phyloP scores from a whole-genome alignment of 257 asterid species.

The Nicotiana tomentosiformis region DNA sequence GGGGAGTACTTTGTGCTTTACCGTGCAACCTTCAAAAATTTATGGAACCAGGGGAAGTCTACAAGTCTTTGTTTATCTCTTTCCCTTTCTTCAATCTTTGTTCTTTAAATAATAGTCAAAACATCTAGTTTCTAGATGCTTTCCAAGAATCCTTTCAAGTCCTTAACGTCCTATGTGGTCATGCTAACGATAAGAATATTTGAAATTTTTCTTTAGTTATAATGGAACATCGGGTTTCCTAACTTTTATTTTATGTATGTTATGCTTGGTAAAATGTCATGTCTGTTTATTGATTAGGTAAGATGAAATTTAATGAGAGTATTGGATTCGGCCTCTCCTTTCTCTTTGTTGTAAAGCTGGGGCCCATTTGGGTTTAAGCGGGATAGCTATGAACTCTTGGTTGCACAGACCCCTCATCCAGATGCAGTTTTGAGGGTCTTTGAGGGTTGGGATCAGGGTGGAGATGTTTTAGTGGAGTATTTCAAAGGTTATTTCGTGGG shows the following conservation, averaged over 20 bases:
- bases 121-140: background rate
- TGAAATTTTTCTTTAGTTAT: background rate
- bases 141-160: background rate
- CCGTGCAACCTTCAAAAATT: background rate
- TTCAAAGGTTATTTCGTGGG: background rate
- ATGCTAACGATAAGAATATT: background rate
- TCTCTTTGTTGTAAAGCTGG: background rate
- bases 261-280: background rate
- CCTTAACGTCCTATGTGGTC: background rate
- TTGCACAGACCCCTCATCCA: background rate
- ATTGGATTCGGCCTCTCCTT: background rate
- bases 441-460: background rate
- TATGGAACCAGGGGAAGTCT: background rate
- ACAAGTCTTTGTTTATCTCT: background rate
- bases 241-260: background rate
- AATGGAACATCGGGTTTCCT: background rate
- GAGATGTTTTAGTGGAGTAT: background rate
- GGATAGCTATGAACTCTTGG: background rate
- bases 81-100: background rate
- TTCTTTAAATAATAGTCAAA: background rate
- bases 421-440: background rate
- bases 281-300: background rate
- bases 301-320: background rate
- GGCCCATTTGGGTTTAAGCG: background rate
- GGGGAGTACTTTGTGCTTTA: background rate